Percentiles rank a stretch among this genome's conserved stretches.
Evolutionary conservation across 2,329 filamentous ascomycete species (phyloP).

Genomic region (Aspergillus caelatus): DNA sequence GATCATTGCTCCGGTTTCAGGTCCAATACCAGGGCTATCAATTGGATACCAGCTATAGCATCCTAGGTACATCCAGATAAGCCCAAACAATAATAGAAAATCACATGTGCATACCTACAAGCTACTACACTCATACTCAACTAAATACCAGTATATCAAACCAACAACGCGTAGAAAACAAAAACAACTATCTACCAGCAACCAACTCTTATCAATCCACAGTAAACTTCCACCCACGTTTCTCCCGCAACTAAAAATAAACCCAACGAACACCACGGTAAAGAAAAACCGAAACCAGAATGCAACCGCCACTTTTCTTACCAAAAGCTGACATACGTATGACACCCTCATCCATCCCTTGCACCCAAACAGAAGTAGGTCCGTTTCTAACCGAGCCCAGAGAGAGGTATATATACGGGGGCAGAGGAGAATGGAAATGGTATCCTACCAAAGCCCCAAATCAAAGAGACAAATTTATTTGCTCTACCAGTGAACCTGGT

Average conservation of each 20-base stretch:
- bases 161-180: background rate
- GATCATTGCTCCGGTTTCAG: background rate
- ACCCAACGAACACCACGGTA: background rate
- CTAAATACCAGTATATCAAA: background rate
- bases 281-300: background rate
- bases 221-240: background rate
- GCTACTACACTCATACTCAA: background rate
- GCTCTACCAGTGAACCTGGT: background rate
- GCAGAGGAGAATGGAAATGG: background rate
- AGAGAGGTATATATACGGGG: background rate
- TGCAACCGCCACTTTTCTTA: background rate
- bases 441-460: background rate
- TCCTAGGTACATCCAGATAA: background rate
- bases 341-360: background rate
- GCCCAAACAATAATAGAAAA: background rate
- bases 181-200: too few relatives aligned
- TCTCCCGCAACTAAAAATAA: background rate
- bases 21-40: background rate
- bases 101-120: background rate
- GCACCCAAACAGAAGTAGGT: background rate
- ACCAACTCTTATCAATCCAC: too few relatives aligned
- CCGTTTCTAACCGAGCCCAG: background rate
- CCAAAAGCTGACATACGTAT: conserved; percentile 2
- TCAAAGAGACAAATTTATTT: background rate
- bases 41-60: background rate